Evolutionary conservation across 2,329 filamentous ascomycete species (phyloP), one percentile per base, ranked within the genome.

Genomic region (Alternaria brassicicola): DNA sequence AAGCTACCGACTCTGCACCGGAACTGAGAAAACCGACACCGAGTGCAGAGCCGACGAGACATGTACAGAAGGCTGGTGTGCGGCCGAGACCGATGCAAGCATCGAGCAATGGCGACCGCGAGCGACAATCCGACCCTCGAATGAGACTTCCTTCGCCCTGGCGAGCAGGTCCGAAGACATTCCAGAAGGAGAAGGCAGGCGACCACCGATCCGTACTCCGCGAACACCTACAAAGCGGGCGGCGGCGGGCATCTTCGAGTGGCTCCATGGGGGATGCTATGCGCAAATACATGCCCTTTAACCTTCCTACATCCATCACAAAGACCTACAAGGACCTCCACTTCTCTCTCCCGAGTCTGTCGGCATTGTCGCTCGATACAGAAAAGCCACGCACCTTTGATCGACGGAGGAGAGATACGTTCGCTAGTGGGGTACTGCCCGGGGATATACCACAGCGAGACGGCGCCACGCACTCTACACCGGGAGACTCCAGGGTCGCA

Each of bases 71-170:
- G 43, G 28, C 28, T 42, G 38, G 49, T 7, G 6, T 23, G 26
- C 39, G 36, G 38, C 50, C 36, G 23, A 19, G 33, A 25, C 41
- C 47, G 17, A 35, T 33, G 26, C 38, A 47, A 19, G 51, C 48
- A 35, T 23, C 46, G 35, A 61, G 42, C 51, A 51, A 53, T 52
- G 60, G 35, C 48, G 49, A 54, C 23, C 47, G 51, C 28, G 41
- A 49, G 31, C 30, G 61, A 57, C 33, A 52, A 12, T 45, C 64
- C 25, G 65, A 67, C 8, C 51, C 64, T 13, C 55, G 63, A 10
- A 62, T 63, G 21, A 71, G 74, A 13, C 62, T 81, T 21, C 80
- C 80, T 42, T 82, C 80, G n/a, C 80, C 81, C 17, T 82, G 80
- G 80, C 75, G 76, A 21, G 74, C 78, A 12, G 73, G 70, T 1